Base-by-base conservation (phyloP, 2,329 filamentous ascomycete genomes). In the Aspergillus sp. region DNA sequence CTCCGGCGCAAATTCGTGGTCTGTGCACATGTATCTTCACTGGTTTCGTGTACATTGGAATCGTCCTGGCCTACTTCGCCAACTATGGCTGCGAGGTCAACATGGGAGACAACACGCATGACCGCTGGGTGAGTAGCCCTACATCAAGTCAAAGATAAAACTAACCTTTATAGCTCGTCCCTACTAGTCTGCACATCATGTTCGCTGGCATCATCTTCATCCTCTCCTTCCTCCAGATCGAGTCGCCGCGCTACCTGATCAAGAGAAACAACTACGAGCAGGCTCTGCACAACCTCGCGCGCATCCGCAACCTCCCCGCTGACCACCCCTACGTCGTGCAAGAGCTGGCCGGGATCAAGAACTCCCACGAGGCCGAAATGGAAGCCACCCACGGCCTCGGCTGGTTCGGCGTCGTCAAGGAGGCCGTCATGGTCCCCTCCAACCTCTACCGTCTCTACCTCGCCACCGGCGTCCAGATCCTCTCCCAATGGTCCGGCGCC, bases 21-120 rank as follows among this genome's bases (percentile, higher is more conserved):
- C 83, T 93, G 20, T 91, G 88, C 68, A 90, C 89, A 2, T 87
- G 86, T 66, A 81, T 87, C 24, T 89, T 89, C 69, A 85, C 86
- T 0, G 86, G 86, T 1, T 81, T 88, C 50, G 89, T 93, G 20
- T 93, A 93, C 68, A 74, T 90, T 53, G 90, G 89, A 22, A 90
- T 92, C 60, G 88, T 93, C 66, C 79, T 93, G 15, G 89, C 88
- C 8, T 93, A 92, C 75, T 93, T 91, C 66, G 85, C 88, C 58
- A 89, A 87, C 71, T 89, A 87, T 68, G 86, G 86, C 13, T 79
- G 77, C n/a, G 76, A 79, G 24, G 70, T 84, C 22, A 78, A 85
- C 66, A 79, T 77, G 62, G 78, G 79, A 17, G 69, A 77, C 44
- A 70, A 72, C 57, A 77, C 77, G n/a, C 70, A 73, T 56, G 60